Evolutionary conservation across 805 yeast genomes (phyloP).

Genomic region (Starmerella sp.): DNA sequence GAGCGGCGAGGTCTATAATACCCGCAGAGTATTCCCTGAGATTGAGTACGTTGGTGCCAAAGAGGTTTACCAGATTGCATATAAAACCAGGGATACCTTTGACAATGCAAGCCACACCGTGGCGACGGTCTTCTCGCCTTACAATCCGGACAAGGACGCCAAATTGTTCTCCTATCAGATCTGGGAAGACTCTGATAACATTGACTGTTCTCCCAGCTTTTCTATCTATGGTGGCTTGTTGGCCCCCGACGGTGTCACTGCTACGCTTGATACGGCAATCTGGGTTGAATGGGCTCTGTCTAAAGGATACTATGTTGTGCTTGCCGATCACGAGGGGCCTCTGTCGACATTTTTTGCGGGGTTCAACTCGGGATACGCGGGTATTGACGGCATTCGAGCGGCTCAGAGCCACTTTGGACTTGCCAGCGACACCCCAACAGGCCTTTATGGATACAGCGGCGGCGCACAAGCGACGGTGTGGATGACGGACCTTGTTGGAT

Average conservation of each 20-base stretch:
- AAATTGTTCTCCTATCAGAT: constrained; percentile 22
- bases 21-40: no score
- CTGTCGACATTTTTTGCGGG: constrained; percentile 20
- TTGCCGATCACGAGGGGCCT: constrained; percentile 27
- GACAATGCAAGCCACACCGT: neutral
- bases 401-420: neutral
- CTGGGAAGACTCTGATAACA: constrained; percentile 21
- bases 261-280: constrained; percentile 4
- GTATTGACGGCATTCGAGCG: neutral
- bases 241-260: constrained; percentile 7
- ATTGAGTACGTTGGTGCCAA: no score
- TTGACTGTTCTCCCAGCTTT: constrained; percentile 24
- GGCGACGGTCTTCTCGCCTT: neutral
- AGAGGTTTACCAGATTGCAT: no score
- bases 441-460: neutral
- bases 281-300: constrained; percentile 11
- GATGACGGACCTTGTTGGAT: neutral
- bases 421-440: neutral
- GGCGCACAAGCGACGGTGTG: neutral
- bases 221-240: constrained; percentile 11
- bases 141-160: neutral
- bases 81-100: no score
- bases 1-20: no score
- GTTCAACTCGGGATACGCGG: neutral
- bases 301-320: constrained; percentile 13